Evolutionary conservation across 208 protist species (phyloP).

Genomic region (Leishmania lainsoni): DNA sequence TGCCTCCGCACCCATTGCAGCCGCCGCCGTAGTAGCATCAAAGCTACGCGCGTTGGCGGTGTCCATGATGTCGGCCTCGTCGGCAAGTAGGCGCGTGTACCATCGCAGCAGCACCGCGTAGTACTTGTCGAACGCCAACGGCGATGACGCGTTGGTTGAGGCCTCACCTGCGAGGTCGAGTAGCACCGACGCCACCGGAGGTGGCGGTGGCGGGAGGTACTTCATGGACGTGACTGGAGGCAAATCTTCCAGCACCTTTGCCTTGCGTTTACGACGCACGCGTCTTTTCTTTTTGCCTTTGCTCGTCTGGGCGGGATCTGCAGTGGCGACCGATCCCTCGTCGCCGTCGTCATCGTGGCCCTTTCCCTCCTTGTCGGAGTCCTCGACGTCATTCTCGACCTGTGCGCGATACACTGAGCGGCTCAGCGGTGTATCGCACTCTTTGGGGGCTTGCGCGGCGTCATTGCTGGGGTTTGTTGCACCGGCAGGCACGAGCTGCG

Average conservation of each 20-base stretch:
- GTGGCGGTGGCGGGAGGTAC: conserved; percentile 31
- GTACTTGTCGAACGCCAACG: conserved; percentile 13
- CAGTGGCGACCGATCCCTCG: background rate
- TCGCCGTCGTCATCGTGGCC: conserved; percentile 2
- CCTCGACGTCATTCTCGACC: background rate
- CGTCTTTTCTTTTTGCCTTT: conserved; percentile 30
- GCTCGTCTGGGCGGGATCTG: background rate
- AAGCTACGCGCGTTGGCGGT: conserved; percentile 9
- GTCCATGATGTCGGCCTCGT: conserved; percentile 42
- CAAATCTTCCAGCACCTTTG: conserved; percentile 27
- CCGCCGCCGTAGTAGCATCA: background rate
- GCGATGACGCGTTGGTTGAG: background rate
- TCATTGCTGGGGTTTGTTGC: background rate
- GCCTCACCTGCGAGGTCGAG: background rate
- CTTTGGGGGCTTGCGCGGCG: background rate
- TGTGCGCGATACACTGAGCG: background rate
- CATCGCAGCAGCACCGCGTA: conserved; percentile 40
- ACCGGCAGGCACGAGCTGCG: background rate
- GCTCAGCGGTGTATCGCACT: background rate
- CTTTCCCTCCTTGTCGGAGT: background rate
- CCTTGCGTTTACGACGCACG: conserved; percentile 32
- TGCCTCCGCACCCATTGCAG: background rate
- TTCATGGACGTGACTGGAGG: conserved; percentile 20
- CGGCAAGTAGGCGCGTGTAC: conserved; percentile 51
- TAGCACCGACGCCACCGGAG: background rate